Percentiles rank a stretch among this genome's conserved stretches.
These are phyloP conservation scores for Hymenotorrendiella dingleyae DNA, from an alignment of 2,329 filamentous ascomycete genomes.

Conservation along the genomic window DNA sequence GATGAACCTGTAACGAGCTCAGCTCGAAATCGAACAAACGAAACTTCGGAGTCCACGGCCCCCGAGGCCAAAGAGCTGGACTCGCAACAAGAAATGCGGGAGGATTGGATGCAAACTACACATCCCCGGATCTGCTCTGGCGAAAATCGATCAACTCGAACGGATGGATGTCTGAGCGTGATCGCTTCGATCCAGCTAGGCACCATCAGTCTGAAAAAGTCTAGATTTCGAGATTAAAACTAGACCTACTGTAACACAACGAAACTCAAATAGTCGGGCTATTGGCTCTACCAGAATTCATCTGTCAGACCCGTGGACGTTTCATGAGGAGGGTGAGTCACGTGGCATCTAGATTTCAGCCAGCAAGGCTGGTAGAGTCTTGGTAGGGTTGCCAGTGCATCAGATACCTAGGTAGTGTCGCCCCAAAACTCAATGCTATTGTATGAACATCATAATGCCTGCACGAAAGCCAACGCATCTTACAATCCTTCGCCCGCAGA, in stretches of 20 bases:
- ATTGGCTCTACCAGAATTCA: too few species aligned
- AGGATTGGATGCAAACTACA: slow-evolving; percentile 1
- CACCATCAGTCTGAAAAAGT: too few species aligned
- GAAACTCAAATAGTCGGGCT: neutral
- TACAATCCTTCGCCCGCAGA: slow-evolving; percentile 18
- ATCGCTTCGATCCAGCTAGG: too few species aligned
- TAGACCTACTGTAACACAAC: neutral
- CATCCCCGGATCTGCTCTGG: slow-evolving; percentile 3
- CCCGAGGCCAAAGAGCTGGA: slow-evolving; percentile 7
- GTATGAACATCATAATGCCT: slow-evolving; percentile 22
- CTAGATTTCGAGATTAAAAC: too few species aligned
- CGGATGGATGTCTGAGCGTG: too few species aligned
- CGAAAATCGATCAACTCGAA: too few species aligned
- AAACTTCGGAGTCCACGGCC: slow-evolving; percentile 2
- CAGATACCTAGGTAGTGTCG: too few species aligned
- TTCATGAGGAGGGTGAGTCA: too few species aligned
- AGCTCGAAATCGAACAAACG: neutral
- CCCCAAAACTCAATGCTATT: slow-evolving; percentile 15
- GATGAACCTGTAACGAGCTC: slow-evolving; percentile 1
- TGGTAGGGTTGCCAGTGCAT: neutral
- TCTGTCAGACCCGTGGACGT: too few species aligned
- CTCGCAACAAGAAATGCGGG: slow-evolving; percentile 9
- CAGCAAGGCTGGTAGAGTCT: neutral
- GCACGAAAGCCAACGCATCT: slow-evolving; percentile 15
- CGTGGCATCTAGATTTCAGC: too few species aligned